Base-by-base conservation (phyloP, 257 asterid species). In the Jacaranda mimosifolia region DNA sequence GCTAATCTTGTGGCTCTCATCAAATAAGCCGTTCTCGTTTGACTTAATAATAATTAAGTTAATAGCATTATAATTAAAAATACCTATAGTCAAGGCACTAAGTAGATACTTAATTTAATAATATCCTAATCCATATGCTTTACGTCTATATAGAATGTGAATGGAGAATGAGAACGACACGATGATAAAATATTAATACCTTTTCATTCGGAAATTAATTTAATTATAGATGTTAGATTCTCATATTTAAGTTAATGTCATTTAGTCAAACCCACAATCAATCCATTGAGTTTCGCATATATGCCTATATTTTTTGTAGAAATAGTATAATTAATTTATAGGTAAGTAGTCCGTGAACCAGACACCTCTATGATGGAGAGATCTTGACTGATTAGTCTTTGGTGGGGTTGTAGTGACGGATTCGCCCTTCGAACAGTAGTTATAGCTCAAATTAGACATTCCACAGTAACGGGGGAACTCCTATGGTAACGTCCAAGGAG, bases 251-350 rank as follows among this genome's bases (percentile, higher is more conserved):
- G 53, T 63, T 17, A 21, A 17, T 60, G 3, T 60, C 52, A 60
- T 74, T 68, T 78, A 82, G 92, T 89, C 92, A 87, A 77, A 87
- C 84, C 77, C 58, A 80, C 90, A 89, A 87, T 87, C 83, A 80
- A 39, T 55, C 10, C 74, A 82, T 73, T 69, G 59, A 65, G 68
- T 73, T 73, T 82, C 52, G 82, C 72, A 78, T 58, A 72, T 62
- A 73, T 63, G 56, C 63, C 43, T 53, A 39, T 39, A 74, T 42
- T 14, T 55, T 14, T 68, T 5, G 4, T 42, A 70, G 73, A 70
- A 64, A 46, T 36, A 21, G 8, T 56, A 42, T 40, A 40, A 73
- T 73, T 82, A n/a, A 4, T 55, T 55, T 55, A 6, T 42, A 5
- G 9, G 8, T 42, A 42, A 5, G 46, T 3, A 26, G 32, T 26